A percentile compares a stretch with the other conserved stretches of the same genome.
phyloP scores from a whole-genome alignment of 495 filamentous ascomycete species.

The Umbilicaria muhlenbergii region DNA sequence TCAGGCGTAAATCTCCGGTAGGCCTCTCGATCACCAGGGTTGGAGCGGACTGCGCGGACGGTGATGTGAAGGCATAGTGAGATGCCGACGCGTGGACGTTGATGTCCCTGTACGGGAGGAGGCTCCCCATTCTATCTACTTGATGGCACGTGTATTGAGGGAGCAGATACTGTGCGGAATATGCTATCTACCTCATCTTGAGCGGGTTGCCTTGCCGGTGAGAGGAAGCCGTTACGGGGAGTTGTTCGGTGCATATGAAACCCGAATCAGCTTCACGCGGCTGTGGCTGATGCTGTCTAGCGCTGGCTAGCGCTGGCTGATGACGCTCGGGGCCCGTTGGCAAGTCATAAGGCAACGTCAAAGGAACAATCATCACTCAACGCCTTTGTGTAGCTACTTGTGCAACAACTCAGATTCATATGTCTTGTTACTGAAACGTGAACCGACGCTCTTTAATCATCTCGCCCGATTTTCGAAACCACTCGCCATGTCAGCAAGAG shows the following conservation, averaged over 20 bases:
- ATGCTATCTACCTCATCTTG: too few species aligned
- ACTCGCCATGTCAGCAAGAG: slow-evolving; percentile 57
- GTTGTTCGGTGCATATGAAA: neutral
- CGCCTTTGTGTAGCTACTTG: too few species aligned
- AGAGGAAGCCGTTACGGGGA: too few species aligned
- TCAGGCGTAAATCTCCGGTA: slow-evolving; percentile 78
- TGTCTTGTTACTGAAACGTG: too few species aligned
- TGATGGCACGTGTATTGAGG: neutral
- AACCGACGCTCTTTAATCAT: neutral
- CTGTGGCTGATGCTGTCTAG: too few species aligned
- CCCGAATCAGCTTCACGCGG: too few species aligned
- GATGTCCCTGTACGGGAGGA: slow-evolving; percentile 85
- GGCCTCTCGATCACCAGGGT: slow-evolving; percentile 81
- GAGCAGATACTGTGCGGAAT: neutral
- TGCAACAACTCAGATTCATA: too few species aligned
- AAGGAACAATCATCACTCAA: neutral
- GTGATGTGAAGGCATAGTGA: slow-evolving; percentile 92
- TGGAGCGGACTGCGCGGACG: slow-evolving; percentile 76
- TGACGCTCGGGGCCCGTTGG: too few species aligned
- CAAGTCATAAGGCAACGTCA: neutral
- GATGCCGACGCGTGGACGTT: slow-evolving; percentile 83
- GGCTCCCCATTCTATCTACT: slow-evolving; percentile 5
- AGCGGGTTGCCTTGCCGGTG: too few species aligned
- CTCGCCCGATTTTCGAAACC: neutral
- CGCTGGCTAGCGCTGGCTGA: neutral